phyloP scores from a whole-genome alignment of 2,329 filamentous ascomycete genomes.

The Hymenoscyphus infarciens region DNA sequence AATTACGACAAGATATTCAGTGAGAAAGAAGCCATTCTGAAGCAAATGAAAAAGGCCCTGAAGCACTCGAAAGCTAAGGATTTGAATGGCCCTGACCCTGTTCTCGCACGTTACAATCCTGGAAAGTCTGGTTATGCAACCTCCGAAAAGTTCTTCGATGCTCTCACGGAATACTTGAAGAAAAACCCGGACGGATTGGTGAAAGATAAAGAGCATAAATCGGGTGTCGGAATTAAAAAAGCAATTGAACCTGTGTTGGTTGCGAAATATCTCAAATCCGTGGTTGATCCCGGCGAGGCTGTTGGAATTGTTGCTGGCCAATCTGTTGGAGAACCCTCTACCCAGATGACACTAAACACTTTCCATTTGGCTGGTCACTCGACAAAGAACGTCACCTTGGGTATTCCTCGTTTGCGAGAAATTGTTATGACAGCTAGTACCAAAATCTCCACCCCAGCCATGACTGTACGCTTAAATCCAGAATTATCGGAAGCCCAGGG shows the following conservation, averaged over 20 bases:
- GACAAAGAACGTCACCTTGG: slow-evolving; percentile 96
- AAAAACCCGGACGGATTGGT: slow-evolving; percentile 64
- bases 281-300: slow-evolving; percentile 92
- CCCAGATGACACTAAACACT: slow-evolving; percentile 98
- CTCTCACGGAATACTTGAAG: slow-evolving; percentile 73
- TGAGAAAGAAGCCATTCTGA: slow-evolving; percentile 57
- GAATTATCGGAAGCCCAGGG: slow-evolving; percentile 66
- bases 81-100: slow-evolving; percentile 61
- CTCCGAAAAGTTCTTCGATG: slow-evolving; percentile 78
- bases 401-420: slow-evolving; percentile 95
- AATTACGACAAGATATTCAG: slow-evolving; percentile 60
- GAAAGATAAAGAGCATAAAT: slow-evolving; percentile 44
- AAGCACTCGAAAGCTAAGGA: slow-evolving; percentile 63
- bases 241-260: slow-evolving; percentile 70
- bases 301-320: slow-evolving; percentile 96
- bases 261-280: slow-evolving; percentile 86
- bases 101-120: slow-evolving; percentile 69
- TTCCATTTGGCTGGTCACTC: slow-evolving; percentile 99
- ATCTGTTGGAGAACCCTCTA: slow-evolving; percentile 94
- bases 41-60: slow-evolving; percentile 72
- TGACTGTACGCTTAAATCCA: slow-evolving; percentile 76
- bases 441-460: slow-evolving; percentile 83
- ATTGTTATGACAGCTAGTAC: slow-evolving; percentile 96
- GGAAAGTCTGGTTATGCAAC: slow-evolving; percentile 78
- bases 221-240: slow-evolving; percentile 39